Base-by-base conservation (phyloP, 1,284 basidiomycete genomes). In the Leucoagaricus sp. region DNA sequence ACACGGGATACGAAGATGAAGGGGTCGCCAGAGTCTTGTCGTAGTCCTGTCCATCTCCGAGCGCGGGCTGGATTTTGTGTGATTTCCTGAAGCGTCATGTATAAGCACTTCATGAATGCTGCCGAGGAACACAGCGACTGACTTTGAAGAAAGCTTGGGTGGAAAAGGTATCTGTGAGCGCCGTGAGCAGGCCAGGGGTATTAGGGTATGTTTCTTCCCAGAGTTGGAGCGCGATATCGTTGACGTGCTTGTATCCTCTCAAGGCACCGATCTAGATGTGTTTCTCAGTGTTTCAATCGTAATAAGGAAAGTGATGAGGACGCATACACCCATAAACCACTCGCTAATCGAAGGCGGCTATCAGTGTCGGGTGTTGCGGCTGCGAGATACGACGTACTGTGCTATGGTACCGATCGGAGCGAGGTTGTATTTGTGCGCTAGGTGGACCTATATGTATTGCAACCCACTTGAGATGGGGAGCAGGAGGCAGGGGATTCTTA, bases 1-100 rank as follows among this genome's bases (percentile, higher is more conserved):
- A 87, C 93, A 19, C 81, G 76, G 15, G 82, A 81, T 5, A 87
- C 92, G 66, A 93, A 97, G 10, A 71, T 71, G 60, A 90, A 83
- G 0, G 95, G 93, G 66, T 96, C 89, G 1, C 94, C 94, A 1
- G 91, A 94, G 69, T 98, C 95, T 71, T 98, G 95, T n/a, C 95
- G 84, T 19, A 98, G 75, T 0, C 89, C 89, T 17, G 75, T 75
- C 94, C 95, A 97, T 31, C 82, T 79, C 17, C 74, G 69, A 0
- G 88, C 90, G 4, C 84, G 81, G 26, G 76, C 81, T 0, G 81
- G 80, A 60, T 91, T 76, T 26, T 75, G 68, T 0, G 73, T 68
- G 51, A 95, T 87, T 62, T 93, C 88, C 82, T 85, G 57, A 8
- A n/a, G 10, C 41, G 50, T 23, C 13, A 25, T 29, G 10, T 34